Evolutionary conservation across 2,329 filamentous ascomycete species (phyloP).

Genomic region (Gaeumannomyces sp.): DNA sequence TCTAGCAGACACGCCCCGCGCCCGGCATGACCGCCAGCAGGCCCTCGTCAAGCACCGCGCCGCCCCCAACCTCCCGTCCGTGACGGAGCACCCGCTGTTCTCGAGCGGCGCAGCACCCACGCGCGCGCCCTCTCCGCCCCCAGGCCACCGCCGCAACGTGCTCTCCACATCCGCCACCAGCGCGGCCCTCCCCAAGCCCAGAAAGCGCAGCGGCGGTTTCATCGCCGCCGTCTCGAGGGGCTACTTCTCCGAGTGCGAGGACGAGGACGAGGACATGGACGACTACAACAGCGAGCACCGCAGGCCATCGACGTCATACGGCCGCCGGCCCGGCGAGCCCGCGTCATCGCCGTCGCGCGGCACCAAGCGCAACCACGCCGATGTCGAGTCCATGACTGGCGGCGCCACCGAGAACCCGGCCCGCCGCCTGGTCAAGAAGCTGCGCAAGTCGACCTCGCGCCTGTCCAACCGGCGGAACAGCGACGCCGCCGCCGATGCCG

Average conservation of each 20-base stretch:
- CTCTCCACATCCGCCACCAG: background rate
- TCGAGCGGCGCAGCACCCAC: background rate
- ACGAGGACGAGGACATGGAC: background rate
- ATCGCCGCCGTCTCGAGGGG: background rate
- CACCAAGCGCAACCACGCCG: slow-evolving; percentile 11
- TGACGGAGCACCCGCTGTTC: slow-evolving; percentile 9
- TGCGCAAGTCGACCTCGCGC: slow-evolving; percentile 44
- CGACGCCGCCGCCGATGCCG: slow-evolving; percentile 3
- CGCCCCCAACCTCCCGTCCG: background rate
- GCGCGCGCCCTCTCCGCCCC: background rate
- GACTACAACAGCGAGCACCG: background rate
- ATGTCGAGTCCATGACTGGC: slow-evolving; percentile 7
- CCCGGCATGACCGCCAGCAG: background rate
- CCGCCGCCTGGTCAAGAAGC: slow-evolving; percentile 41
- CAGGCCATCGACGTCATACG: background rate
- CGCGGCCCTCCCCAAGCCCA: background rate
- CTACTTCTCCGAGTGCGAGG: slow-evolving; percentile 1
- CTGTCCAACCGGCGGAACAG: slow-evolving; percentile 30
- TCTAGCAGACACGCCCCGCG: slow-evolving; percentile 43
- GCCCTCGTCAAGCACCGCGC: background rate
- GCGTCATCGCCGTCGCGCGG: slow-evolving; percentile 11
- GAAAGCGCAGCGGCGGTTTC: background rate
- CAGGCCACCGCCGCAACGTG: background rate
- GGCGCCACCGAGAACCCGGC: slow-evolving; percentile 22
- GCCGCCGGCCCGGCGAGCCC: background rate